Conservation (phyloP, 2,329 filamentous ascomycete genomes). For the Mycogone perniciosa region DNA sequence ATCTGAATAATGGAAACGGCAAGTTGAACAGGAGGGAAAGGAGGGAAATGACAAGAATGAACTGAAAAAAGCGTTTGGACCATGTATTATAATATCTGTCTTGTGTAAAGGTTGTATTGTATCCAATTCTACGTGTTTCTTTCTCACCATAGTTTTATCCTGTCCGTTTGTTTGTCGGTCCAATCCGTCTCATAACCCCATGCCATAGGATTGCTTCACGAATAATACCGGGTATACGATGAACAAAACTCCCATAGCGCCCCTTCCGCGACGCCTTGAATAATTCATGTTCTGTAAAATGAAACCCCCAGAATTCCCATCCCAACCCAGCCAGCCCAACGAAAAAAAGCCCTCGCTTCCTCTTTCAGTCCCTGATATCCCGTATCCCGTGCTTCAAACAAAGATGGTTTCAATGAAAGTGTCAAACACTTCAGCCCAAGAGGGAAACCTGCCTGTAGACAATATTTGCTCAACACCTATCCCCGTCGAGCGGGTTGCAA, state of each 20-base stretch:
- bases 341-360: too few relatives aligned
- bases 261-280: too few relatives aligned
- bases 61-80: background rate
- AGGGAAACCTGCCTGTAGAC: conserved; percentile 29
- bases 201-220: background rate
- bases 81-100: background rate
- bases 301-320: too few relatives aligned
- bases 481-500: conserved; percentile 25
- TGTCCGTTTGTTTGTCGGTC: too few relatives aligned
- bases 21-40: background rate
- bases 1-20: background rate
- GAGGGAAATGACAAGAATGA: background rate
- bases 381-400: conserved; percentile 21
- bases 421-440: conserved; percentile 39
- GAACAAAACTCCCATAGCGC: too few relatives aligned
- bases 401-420: conserved; percentile 39
- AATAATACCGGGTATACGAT: too few relatives aligned
- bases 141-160: background rate
- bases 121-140: background rate
- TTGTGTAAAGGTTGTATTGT: background rate
- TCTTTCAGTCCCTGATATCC: too few relatives aligned
- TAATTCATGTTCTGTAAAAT: too few relatives aligned
- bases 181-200: background rate
- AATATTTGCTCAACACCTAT: conserved; percentile 28
- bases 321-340: too few relatives aligned